A percentile compares a stretch with the other conserved stretches of the same genome.
phyloP scores from a whole-genome alignment of 2,329 filamentous ascomycete species.

The Dryadomyces quercivorus region DNA sequence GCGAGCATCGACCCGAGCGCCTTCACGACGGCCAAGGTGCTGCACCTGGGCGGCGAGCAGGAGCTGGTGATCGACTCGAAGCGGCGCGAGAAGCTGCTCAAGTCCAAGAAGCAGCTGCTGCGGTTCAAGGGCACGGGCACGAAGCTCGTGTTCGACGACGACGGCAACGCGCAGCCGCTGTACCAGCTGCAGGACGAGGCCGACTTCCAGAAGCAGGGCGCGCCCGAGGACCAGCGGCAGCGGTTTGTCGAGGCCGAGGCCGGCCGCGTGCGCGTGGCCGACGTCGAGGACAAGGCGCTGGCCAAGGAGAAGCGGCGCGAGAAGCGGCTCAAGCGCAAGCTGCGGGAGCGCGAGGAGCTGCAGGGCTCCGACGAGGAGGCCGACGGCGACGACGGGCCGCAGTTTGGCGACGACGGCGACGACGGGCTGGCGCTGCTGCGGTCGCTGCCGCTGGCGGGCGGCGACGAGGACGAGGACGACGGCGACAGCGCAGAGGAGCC shows the following conservation, averaged over 20 bases:
- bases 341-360: conserved; percentile 36
- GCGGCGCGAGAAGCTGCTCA: conserved; percentile 86
- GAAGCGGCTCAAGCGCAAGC: conserved; percentile 64
- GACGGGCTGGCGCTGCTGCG: conserved; percentile 46
- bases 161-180: conserved; percentile 70
- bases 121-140: conserved; percentile 80
- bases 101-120: conserved; percentile 85
- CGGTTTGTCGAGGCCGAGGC: conserved; percentile 69
- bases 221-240: conserved; percentile 62
- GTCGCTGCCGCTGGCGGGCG: conserved; percentile 39
- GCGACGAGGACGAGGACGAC: conserved; percentile 16
- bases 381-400: conserved; percentile 15
- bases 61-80: conserved; percentile 85
- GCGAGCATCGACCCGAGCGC: conserved; percentile 21
- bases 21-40: conserved; percentile 38
- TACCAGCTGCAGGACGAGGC: conserved; percentile 85
- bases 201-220: conserved; percentile 62
- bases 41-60: conserved; percentile 51
- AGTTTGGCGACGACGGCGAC: conserved; percentile 29
- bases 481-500: conserved; percentile 23
- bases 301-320: conserved; percentile 68
- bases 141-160: conserved; percentile 85
- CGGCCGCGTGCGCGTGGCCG: conserved; percentile 58
- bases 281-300: conserved; percentile 70
- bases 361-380: conserved; percentile 19